Conservation (phyloP, 768 basidiomycete genomes). For the Austroboletus eburneus region DNA sequence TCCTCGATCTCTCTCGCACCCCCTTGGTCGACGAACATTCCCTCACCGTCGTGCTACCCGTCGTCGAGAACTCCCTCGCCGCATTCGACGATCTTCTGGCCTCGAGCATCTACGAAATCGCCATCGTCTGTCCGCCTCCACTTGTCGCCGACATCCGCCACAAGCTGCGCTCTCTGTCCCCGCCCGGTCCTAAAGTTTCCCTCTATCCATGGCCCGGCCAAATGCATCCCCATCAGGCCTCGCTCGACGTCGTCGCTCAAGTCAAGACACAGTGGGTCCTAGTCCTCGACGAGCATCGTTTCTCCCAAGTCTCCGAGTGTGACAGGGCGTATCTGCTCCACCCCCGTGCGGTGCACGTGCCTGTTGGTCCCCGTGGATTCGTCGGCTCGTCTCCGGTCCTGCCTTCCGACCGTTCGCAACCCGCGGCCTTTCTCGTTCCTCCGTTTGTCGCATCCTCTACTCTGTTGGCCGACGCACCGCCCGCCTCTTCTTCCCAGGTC, state of each 20-base stretch:
- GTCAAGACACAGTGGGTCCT: slow-evolving; percentile 49
- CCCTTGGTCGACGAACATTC: slow-evolving; percentile 28
- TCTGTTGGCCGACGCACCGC: slow-evolving; percentile 21
- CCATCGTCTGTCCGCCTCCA: slow-evolving; percentile 42
- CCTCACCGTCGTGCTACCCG: slow-evolving; percentile 48
- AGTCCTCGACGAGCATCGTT: slow-evolving; percentile 45
- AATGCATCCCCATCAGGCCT: slow-evolving; percentile 20
- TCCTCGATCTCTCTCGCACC: not conserved
- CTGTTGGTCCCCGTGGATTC: slow-evolving; percentile 41
- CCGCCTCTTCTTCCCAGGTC: slow-evolving; percentile 16
- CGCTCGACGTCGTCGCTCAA: slow-evolving; percentile 36
- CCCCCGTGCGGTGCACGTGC: slow-evolving; percentile 35
- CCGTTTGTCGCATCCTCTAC: slow-evolving; percentile 49
- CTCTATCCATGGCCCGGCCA: slow-evolving; percentile 31
- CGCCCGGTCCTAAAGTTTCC: slow-evolving; percentile 41
- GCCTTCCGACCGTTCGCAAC: slow-evolving; percentile 29
- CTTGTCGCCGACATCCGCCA: slow-evolving; percentile 34
- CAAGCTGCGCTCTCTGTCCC: slow-evolving; percentile 28
- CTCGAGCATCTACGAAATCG: slow-evolving; percentile 37
- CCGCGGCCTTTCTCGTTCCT: slow-evolving; percentile 53
- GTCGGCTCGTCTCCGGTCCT: slow-evolving; percentile 26
- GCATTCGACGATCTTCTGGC: slow-evolving; percentile 33
- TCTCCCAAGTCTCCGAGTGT: slow-evolving; percentile 32
- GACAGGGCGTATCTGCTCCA: slow-evolving; percentile 39
- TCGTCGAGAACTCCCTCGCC: slow-evolving; percentile 34